Conservation (phyloP, 441 rosid genomes). For the Jatropha podagrica region DNA sequence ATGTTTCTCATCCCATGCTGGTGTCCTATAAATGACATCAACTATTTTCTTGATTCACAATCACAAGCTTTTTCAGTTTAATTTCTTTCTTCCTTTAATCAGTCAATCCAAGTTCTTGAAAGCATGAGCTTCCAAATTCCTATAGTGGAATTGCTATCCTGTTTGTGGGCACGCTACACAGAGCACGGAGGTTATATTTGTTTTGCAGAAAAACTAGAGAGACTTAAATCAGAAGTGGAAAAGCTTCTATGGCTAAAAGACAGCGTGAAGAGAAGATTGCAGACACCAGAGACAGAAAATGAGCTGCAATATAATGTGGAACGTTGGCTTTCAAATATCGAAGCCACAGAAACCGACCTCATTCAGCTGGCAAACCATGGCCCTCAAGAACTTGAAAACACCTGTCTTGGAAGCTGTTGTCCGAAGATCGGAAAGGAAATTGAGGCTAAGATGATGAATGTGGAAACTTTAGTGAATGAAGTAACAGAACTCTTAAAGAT, state of each 20-base stretch:
- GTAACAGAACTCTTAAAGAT: background rate
- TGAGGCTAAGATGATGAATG: background rate
- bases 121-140: slow-evolving; percentile 13
- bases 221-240: background rate
- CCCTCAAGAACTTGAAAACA: slow-evolving; percentile 11
- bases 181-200: slow-evolving; percentile 10
- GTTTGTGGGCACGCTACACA: slow-evolving; percentile 20
- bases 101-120: background rate
- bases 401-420: slow-evolving; percentile 21
- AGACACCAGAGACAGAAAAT: slow-evolving; percentile 9
- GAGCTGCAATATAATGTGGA: background rate
- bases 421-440: slow-evolving; percentile 21
- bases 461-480: background rate
- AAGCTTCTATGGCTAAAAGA: background rate
- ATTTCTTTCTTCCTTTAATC: background rate
- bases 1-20: background rate
- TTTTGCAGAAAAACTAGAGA: slow-evolving; percentile 3
- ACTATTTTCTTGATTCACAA: background rate
- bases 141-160: slow-evolving; percentile 1
- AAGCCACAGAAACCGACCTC: background rate
- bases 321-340: slow-evolving; percentile 9
- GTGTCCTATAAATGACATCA: background rate
- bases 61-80: background rate
- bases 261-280: slow-evolving; percentile 1
- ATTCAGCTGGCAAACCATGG: background rate